phyloP scores from a whole-genome alignment of 257 asterid genomes.

The Parsonsia alboflavescens region DNA sequence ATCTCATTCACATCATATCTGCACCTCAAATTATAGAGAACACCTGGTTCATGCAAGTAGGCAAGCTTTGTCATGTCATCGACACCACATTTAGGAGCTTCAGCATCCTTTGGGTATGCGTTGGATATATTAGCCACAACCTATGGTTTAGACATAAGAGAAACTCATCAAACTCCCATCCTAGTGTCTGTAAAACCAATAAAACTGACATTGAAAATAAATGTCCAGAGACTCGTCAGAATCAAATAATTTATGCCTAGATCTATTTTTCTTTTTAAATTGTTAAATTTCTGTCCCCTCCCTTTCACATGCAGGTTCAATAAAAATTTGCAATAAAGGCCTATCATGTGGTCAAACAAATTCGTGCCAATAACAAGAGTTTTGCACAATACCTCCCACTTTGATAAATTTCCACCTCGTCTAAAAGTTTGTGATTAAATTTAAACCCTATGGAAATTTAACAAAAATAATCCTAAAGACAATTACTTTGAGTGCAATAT shows the following conservation, averaged over 20 bases:
- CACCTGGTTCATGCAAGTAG: conserved; percentile 92
- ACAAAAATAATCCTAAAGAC: not conserved
- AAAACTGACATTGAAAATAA: not conserved
- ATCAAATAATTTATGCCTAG: not conserved
- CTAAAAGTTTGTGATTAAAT: no score
- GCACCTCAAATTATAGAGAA: conserved; percentile 60
- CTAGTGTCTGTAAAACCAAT: not conserved
- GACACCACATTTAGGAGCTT: conserved; percentile 66
- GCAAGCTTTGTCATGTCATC: conserved; percentile 94
- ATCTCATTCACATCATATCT: conserved; percentile 74
- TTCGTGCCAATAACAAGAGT: no score
- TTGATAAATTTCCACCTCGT: no score
- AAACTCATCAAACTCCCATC: not conserved
- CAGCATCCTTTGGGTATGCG: conserved; percentile 64
- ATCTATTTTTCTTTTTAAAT: not conserved
- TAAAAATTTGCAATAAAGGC: no score
- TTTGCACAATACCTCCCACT: no score
- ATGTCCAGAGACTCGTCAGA: not conserved
- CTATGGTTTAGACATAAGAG: conserved; percentile 23
- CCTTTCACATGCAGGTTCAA: no score
- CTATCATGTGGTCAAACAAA: no score
- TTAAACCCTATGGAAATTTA: no score
- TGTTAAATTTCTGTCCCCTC: no score
- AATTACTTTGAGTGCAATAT: not conserved
- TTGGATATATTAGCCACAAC: conserved; percentile 45